A percentile compares a stretch with the other conserved stretches of the same genome.
Conservation (phyloP, 2,329 filamentous ascomycete species). For the Penicillium sp. region DNA sequence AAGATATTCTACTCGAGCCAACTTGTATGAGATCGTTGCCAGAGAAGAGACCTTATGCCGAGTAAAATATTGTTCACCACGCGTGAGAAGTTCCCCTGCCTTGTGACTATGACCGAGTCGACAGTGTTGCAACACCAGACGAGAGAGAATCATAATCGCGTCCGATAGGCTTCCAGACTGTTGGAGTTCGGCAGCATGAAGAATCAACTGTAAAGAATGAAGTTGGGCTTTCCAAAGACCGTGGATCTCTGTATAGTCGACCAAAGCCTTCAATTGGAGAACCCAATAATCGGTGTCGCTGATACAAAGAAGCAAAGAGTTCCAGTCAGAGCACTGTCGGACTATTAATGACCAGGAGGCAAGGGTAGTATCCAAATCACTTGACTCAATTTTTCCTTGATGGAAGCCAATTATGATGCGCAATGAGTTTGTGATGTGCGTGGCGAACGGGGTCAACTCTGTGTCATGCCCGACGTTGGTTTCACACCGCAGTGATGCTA, state of each 20-base stretch:
- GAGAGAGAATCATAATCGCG: slow-evolving; percentile 44
- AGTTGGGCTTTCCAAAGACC: slow-evolving; percentile 53
- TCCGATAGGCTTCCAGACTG: slow-evolving; percentile 36
- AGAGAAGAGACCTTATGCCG: slow-evolving; percentile 44
- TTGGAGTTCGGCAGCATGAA: slow-evolving; percentile 49
- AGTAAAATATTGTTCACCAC: slow-evolving; percentile 53
- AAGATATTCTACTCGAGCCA: slow-evolving; percentile 72
- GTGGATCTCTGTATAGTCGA: slow-evolving; percentile 58
- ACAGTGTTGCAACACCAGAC: slow-evolving; percentile 56
- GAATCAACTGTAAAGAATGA: slow-evolving; percentile 49
- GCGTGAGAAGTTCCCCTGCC: slow-evolving; percentile 57
- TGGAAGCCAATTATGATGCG: slow-evolving; percentile 36
- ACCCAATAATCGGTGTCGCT: slow-evolving; percentile 52
- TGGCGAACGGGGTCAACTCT: slow-evolving; percentile 25
- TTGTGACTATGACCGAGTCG: slow-evolving; percentile 60
- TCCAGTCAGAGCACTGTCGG: slow-evolving; percentile 43
- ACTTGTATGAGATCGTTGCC: slow-evolving; percentile 57
- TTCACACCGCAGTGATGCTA: slow-evolving; percentile 15
- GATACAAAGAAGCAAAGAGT: slow-evolving; percentile 45
- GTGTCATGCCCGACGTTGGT: slow-evolving; percentile 26
- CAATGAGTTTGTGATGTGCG: slow-evolving; percentile 35
- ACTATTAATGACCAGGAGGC: slow-evolving; percentile 43
- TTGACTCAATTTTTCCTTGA: slow-evolving; percentile 28
- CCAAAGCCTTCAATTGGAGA: slow-evolving; percentile 52
- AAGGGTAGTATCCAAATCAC: slow-evolving; percentile 31